Evolutionary conservation across 1,139 yeast species (phyloP).

Genomic region (Torulaspora pretoriensis): DNA sequence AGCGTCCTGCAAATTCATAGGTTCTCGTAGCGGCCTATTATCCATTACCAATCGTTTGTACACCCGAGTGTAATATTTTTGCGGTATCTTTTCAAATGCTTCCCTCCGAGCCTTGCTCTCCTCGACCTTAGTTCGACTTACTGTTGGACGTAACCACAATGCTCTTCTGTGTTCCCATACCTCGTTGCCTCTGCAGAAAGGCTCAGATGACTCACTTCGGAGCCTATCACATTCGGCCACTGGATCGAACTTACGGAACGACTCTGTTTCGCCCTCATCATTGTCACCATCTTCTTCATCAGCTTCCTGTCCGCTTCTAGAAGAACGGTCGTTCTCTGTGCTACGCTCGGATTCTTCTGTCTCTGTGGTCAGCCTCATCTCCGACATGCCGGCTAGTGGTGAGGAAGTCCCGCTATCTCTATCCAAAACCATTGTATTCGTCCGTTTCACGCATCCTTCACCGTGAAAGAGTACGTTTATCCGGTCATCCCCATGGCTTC

Average conservation of each 20-base stretch:
- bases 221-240: conserved; percentile 34
- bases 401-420: conserved; percentile 24
- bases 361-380: conserved; percentile 14
- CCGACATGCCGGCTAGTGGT: conserved; percentile 16
- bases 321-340: conserved; percentile 1
- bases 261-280: conserved; percentile 13
- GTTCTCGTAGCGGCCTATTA: conserved; percentile 51
- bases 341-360: conserved; percentile 14
- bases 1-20: conserved; percentile 58
- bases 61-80: conserved; percentile 50
- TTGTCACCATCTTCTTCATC: conserved; percentile 20
- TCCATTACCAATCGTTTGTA: conserved; percentile 57
- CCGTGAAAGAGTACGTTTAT: conserved; percentile 25
- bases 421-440: conserved; percentile 13
- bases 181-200: conserved; percentile 44
- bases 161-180: conserved; percentile 59
- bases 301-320: conserved; percentile 17
- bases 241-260: conserved; percentile 34
- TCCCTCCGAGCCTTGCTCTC: conserved; percentile 22
- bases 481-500: conserved; percentile 17
- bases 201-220: conserved; percentile 27
- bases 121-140: conserved; percentile 22
- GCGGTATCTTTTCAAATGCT: conserved; percentile 31
- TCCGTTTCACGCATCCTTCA: background rate
- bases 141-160: conserved; percentile 49